These are phyloP conservation scores for Apiospora rasikravindrae DNA, from an alignment of 2,329 filamentous ascomycete species.

Conservation along the genomic window DNA sequence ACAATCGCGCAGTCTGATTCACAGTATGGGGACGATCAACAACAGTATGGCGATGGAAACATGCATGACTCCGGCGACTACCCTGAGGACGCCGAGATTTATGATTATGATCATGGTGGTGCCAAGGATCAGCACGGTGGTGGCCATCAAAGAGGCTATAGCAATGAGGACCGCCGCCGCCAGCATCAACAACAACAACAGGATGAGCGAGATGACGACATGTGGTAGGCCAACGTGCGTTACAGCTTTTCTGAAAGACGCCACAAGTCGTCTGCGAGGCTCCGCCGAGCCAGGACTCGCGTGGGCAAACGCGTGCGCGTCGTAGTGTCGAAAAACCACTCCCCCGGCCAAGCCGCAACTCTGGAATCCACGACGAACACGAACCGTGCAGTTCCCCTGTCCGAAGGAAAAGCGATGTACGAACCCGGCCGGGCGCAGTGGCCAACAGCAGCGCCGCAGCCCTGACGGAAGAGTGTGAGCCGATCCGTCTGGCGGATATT, in stretches of 20 bases:
- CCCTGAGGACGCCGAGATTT: slow-evolving; percentile 58
- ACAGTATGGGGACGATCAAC: slow-evolving; percentile 28
- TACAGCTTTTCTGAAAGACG: background rate
- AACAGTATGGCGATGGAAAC: slow-evolving; percentile 52
- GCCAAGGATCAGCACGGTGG: slow-evolving; percentile 40
- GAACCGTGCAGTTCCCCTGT: background rate
- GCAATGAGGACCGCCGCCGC: background rate
- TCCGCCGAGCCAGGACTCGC: slow-evolving; percentile 3
- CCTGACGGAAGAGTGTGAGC: background rate
- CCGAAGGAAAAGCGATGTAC: background rate
- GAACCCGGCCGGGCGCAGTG: background rate
- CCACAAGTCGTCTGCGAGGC: slow-evolving; percentile 1
- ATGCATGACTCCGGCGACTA: slow-evolving; percentile 52
- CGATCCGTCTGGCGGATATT: background rate
- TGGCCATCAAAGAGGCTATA: slow-evolving; percentile 40
- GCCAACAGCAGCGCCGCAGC: background rate
- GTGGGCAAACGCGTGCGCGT: background rate
- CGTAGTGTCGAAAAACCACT: background rate
- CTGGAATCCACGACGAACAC: background rate
- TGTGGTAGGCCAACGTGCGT: slow-evolving; percentile 20
- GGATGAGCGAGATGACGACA: slow-evolving; percentile 17
- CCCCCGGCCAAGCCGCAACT: background rate
- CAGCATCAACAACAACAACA: slow-evolving; percentile 7
- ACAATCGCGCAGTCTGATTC: slow-evolving; percentile 41
- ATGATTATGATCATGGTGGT: slow-evolving; percentile 56